Evolutionary conservation across 2,329 filamentous ascomycete species (phyloP), one percentile per base, ranked within the genome.

Genomic region (Colletotrichum viniferum): DNA sequence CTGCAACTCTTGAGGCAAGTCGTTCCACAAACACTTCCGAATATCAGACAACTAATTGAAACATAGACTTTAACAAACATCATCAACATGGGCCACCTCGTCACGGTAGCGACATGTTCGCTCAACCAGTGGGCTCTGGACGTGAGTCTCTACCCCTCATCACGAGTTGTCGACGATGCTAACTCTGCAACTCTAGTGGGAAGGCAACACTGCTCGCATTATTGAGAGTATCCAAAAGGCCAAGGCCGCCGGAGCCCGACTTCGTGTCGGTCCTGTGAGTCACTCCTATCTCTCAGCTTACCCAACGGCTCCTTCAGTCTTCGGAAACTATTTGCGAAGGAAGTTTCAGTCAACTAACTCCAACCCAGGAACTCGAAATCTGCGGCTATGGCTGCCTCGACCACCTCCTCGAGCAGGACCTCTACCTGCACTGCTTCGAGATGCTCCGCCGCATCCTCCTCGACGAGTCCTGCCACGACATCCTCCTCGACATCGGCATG

Each of bases 401-500:
- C 21, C 74, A 65, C 21, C 61, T 77, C 12, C 56, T 71, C 10
- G 90, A 92, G 81, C 82, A 84, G 78, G 93, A 92, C 81, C 87
- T 88, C 18, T 90, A 89, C 79, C 81, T 89, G 5, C 89, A 93
- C 81, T 90, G 88, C 6, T 92, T 91, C 88, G 92, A 95, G 79
- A 89, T 90, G 83, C 86, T 94, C 1, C 86, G 86, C 13, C 84
- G 87, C 63, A 93, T 95, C 74, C 85, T 95, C 24, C 82, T 85
- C 6, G 88, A 94, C 82, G 82, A 88, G 43, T 87, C 88, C 12
- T 91, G 89, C 77, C 86, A 93, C 78, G 92, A 90, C 80, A 95
- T 95, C 78, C 86, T 95, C 24, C 84, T 94, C 26, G 91, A 93
- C 80, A 85, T 93, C 43, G 91, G 90, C 48, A 87, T 92, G 85